These are phyloP conservation scores for Lactarius quietus DNA, from an alignment of 768 basidiomycete species.

Conservation along the genomic window DNA sequence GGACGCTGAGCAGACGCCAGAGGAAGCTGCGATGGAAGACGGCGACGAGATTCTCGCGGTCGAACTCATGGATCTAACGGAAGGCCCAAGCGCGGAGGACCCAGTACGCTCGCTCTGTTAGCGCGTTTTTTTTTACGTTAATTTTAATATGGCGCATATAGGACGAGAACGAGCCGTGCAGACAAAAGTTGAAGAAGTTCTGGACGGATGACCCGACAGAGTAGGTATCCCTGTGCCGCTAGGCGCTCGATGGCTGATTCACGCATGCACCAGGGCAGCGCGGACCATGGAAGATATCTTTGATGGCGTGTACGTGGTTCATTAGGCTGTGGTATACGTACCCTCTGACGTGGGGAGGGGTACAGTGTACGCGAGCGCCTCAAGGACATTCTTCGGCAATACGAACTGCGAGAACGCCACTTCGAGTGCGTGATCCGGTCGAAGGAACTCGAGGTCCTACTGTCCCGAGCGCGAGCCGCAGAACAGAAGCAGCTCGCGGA, in stretches of 20 bases:
- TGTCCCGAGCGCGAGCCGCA: slow-evolving; percentile 82
- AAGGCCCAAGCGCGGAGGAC: slow-evolving; percentile 56
- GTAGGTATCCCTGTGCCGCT: slow-evolving; percentile 41
- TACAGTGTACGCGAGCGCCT: slow-evolving; percentile 77
- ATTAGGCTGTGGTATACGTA: not conserved
- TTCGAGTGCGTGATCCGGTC: slow-evolving; percentile 91
- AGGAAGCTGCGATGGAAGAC: slow-evolving; percentile 84
- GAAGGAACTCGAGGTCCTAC: slow-evolving; percentile 84
- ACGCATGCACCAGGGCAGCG: slow-evolving; percentile 49
- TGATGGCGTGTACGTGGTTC: slow-evolving; percentile 69
- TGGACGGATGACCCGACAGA: slow-evolving; percentile 75
- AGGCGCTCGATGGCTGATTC: not conserved
- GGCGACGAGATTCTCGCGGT: slow-evolving; percentile 87
- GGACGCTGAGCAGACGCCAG: slow-evolving; percentile 80
- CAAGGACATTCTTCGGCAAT: slow-evolving; percentile 83
- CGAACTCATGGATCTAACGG: slow-evolving; percentile 87
- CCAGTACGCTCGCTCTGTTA: slow-evolving; percentile 39
- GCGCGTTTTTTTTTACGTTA: too few relatives aligned
- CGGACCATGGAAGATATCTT: slow-evolving; percentile 80
- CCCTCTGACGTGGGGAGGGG: not conserved
- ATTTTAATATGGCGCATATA: slow-evolving; percentile 30
- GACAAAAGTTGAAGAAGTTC: slow-evolving; percentile 72
- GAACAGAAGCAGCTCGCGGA: slow-evolving; percentile 84
- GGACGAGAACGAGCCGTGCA: slow-evolving; percentile 50
- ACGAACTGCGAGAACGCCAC: slow-evolving; percentile 87